Evolutionary conservation across 2,329 filamentous ascomycete species (phyloP), one percentile per base, ranked within the genome.

Genomic region (Lecanicillium sp.): DNA sequence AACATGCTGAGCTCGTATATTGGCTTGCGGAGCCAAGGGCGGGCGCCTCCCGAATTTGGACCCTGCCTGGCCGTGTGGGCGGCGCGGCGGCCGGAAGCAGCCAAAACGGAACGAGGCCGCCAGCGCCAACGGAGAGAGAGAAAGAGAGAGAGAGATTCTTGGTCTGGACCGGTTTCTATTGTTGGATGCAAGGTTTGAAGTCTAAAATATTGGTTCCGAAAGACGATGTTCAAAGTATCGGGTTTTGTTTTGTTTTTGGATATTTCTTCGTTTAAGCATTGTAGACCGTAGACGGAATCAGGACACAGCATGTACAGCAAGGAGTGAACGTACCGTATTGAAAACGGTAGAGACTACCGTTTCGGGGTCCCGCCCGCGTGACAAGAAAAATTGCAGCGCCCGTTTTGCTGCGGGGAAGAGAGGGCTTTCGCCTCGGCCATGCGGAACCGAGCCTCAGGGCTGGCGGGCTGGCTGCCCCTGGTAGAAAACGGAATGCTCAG

Each of bases 1-100:
- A 46, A 38, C 43, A 46, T 46, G 33, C n/a, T n/a, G n/a, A 35
- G 30, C 36, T 46, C 35, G 43, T 46, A 38, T 35, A 26, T 39
- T 39, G 24, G 21, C 5, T 15, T 37, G 8, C 9, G 17, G 19
- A 12, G 35, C 43, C 26, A 46, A 46, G n/a, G n/a, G n/a, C 38
- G 26, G 43, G 43, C 43, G 43, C 14, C 24, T 46, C 43, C 43
- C 43, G 43, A 38, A 46, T 38, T 30, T 23, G 43, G 24, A 39
- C 24, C 35, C 43, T 38, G 26, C 35, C 26, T 12, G n/a, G n/a
- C n/a, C n/a, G n/a, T n/a, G n/a, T n/a, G n/a, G n/a, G n/a, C 12
- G 7, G 26, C 26, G 7, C 26, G 26, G 12, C 7, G 7, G 7
- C 26, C 43, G 26, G 26, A 30, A 39, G 5, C 23, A 45, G 43